Base-by-base conservation (phyloP, 345 rosid genomes). In the Citrus medica region DNA sequence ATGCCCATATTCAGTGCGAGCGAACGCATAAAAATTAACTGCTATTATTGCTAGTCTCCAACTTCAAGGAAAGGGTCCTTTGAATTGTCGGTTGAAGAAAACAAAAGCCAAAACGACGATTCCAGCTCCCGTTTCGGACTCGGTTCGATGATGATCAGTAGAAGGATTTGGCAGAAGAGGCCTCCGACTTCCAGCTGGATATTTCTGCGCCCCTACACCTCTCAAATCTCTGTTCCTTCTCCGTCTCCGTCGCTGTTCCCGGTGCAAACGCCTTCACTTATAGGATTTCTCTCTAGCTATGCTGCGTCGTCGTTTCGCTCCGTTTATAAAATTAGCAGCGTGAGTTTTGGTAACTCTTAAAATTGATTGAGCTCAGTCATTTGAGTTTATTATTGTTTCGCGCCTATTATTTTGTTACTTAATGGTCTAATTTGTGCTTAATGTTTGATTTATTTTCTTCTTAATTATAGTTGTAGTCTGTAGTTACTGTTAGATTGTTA, bases 121-220 rank as follows among this genome's bases (percentile, higher is more conserved):
- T 24, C 6, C 17, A 61, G 30, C 24, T 16, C 3, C 38, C 28
- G 67, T 38, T 14, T 73, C 35, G 25, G 6, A 8, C 77, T 35
- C 37, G 9, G n/a, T 33, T 38, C 35, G 30, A 84, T 33, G 73
- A 86, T 84, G 86, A 82, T 86, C 48, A 76, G 71, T 19, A 59
- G 86, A 78, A 79, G 84, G 63, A 69, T 82, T 58, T 80, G 64
- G 68, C 92, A 73, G 67, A 76, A 32, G 42, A 60, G 81, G 76
- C 70, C 61, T 59, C 77, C 70, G 77, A 77, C 58, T 53, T 78
- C 70, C 79, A 78, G 14, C 60, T 21, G 78, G 6, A 76, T 82
- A 25, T 79, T 65, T 35, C 65, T 83, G 13, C 27, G 28, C 55
- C 83, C 68, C 28, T 78, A 58, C 55, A 24, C 77, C 24, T 56